Conservation (phyloP, 176 grass and related monocot species). For the Avena eriantha region DNA sequence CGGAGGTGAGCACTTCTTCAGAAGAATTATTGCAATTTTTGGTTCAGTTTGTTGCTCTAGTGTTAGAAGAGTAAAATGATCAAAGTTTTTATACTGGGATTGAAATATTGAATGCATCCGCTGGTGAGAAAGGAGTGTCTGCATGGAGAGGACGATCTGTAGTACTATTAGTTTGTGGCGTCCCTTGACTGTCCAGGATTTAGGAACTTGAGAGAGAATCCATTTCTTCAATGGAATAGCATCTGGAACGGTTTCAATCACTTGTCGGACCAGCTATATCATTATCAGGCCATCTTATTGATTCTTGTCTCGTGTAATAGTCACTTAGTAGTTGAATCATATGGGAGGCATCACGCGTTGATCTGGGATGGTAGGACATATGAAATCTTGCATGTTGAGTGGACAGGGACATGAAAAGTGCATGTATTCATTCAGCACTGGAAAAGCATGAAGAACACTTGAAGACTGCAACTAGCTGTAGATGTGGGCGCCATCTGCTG, state of each 20-base stretch:
- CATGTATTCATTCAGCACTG: too few species aligned
- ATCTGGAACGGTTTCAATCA: background rate
- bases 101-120: background rate
- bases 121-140: background rate
- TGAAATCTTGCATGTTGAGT: background rate
- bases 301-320: background rate
- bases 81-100: background rate
- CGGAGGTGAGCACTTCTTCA: conserved; percentile 49
- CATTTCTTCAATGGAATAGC: background rate
- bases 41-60: background rate
- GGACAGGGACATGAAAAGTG: too few species aligned
- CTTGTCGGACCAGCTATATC: conserved; percentile 20
- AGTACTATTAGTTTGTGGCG: background rate
- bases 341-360: background rate
- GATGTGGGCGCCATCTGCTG: background rate
- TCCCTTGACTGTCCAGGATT: background rate
- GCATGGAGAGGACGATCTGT: background rate
- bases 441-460: conserved; percentile 5
- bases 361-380: conserved; percentile 6
- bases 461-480: background rate
- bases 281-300: conserved; percentile 16
- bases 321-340: background rate
- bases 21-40: background rate
- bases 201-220: background rate
- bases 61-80: background rate